Evolutionary conservation across 129 eudicot genomes (phyloP), one percentile per base, ranked within the genome.

Genomic region (Pittosporum tobira): DNA sequence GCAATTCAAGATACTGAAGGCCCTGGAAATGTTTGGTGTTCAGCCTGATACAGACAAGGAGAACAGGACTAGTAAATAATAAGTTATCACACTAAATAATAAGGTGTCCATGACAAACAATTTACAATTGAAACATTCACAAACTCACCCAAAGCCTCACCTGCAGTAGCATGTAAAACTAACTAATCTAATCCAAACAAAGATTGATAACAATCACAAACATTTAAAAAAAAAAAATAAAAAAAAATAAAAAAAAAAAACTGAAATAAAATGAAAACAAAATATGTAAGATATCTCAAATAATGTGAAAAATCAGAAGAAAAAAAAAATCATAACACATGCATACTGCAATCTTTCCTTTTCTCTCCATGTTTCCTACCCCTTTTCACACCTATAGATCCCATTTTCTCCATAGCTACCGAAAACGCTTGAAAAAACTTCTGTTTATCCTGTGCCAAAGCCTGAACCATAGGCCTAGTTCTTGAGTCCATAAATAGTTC

Each of bases 301-400:
- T n/a, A n/a, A n/a, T n/a, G n/a, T n/a, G n/a, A n/a, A 6, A 28
- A 25, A 54, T 54, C n/a, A n/a, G n/a, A n/a, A 18, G n/a, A 12
- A 8, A 44, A 29, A 5, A 29, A n/a, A 18, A 18, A 31, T 51
- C 30, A 47, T 60, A 60, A 68, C 49, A 47, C 26, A 53, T 84
- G 96, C 62, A 64, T 24, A 42, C 45, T 79, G 66, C 97, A 88
- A 47, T 50, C 68, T 63, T 55, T 84, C 71, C 96, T 75, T 56
- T 68, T 79, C 73, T 88, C 97, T 10, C 97, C 97, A 79, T 84
- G 94, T 19, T 59, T 84, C 21, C 60, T 66, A 28, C 97, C 97
- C 64, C 91, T 77, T 67, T 84, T 88, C 31, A 88, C 93, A 26
- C 85, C 88, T 67, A 88, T 72, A n/a, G 77, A 68, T 16, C 97